Conservation (phyloP, 345 rosid genomes). For the Brassica rapa region DNA sequence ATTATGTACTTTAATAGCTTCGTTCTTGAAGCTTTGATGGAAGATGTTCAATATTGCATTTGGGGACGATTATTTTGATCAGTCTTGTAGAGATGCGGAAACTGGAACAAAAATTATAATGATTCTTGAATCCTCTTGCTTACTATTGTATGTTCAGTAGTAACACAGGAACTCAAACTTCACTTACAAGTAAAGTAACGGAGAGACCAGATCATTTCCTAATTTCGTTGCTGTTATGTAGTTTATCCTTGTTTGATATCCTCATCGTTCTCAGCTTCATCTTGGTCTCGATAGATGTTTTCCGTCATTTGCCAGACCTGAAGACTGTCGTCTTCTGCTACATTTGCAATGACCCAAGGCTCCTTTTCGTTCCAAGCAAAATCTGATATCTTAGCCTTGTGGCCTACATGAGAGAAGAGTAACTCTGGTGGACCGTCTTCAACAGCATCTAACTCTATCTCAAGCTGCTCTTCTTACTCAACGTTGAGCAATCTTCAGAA, state of each 20-base stretch:
- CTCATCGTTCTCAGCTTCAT: constrained; percentile 29
- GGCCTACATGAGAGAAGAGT: constrained; percentile 84
- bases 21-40: not conserved
- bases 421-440: constrained; percentile 89
- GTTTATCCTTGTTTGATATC: constrained; percentile 6
- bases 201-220: constrained; percentile 12
- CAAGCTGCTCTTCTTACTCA: constrained; percentile 62
- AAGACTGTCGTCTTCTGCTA: constrained; percentile 70
- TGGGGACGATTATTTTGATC: not conserved
- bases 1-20: not conserved
- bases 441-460: constrained; percentile 70
- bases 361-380: constrained; percentile 68
- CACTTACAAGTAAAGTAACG: not conserved
- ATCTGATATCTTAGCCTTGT: constrained; percentile 74
- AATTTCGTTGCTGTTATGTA: not conserved
- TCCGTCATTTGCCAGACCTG: constrained; percentile 55
- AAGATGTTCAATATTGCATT: not conserved
- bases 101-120: not conserved
- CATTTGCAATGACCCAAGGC: constrained; percentile 79
- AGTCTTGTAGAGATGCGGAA: not conserved
- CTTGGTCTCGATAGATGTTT: constrained; percentile 49
- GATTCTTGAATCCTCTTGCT: not conserved
- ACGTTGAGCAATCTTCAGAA: not conserved
- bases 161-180: not conserved
- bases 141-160: not conserved